Percentiles rank a stretch among this genome's conserved stretches.
Conservation (phyloP, 352 stramenopile species). For the Plasmopara viticola region DNA sequence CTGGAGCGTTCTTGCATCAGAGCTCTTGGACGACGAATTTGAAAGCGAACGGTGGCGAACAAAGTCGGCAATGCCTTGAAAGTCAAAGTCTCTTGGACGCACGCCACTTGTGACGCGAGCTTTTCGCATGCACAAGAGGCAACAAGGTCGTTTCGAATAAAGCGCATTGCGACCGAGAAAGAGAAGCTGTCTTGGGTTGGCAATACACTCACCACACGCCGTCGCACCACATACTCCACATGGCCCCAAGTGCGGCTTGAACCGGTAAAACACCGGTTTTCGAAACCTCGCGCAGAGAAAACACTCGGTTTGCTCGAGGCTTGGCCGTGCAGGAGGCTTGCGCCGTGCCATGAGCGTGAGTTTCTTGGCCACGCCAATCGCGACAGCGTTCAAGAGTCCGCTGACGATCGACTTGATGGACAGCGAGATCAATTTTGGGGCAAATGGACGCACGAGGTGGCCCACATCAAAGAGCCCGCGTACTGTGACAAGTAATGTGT, state of each 20-base stretch:
- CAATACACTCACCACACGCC: slow-evolving; percentile 28
- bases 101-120: slow-evolving; percentile 19
- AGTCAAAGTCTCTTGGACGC: slow-evolving; percentile 16
- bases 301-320: slow-evolving; percentile 7
- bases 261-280: slow-evolving; percentile 10
- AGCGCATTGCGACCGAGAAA: slow-evolving; percentile 18
- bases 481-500: slow-evolving; percentile 30
- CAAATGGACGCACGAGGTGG: slow-evolving; percentile 17
- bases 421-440: slow-evolving; percentile 17
- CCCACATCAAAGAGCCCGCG: slow-evolving; percentile 35
- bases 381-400: slow-evolving; percentile 29
- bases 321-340: slow-evolving; percentile 1
- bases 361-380: slow-evolving; percentile 41
- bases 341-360: slow-evolving; percentile 33
- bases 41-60: slow-evolving; percentile 7
- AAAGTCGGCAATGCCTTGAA: slow-evolving; percentile 25
- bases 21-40: background rate
- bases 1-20: background rate
- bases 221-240: slow-evolving; percentile 22
- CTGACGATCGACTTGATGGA: slow-evolving; percentile 29
- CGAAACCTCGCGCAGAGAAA: slow-evolving; percentile 26
- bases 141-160: slow-evolving; percentile 20
- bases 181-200: slow-evolving; percentile 20
- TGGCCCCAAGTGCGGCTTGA: slow-evolving; percentile 15
- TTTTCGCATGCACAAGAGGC: slow-evolving; percentile 26